Conservation (phyloP, 116 monocot genomes). For the Zostera marina region DNA sequence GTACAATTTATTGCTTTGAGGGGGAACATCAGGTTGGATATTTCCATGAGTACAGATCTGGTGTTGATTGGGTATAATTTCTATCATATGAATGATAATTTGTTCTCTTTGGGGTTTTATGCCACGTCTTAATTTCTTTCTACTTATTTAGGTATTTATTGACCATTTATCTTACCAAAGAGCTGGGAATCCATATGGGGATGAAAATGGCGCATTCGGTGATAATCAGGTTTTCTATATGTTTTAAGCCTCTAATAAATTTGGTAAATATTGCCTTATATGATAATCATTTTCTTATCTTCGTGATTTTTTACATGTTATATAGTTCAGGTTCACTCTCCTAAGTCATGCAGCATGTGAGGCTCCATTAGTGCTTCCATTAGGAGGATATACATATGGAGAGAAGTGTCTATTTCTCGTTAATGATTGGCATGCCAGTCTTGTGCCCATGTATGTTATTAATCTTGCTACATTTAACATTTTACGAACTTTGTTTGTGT, state of each 20-base stretch:
- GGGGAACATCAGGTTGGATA: slow-evolving; percentile 65
- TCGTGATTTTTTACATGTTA: slow-evolving; percentile 1
- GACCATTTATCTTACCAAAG: slow-evolving; percentile 78
- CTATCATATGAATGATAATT: neutral
- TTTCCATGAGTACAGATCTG: slow-evolving; percentile 71
- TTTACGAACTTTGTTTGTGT: too few relatives aligned
- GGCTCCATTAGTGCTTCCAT: slow-evolving; percentile 75
- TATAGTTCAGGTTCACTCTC: slow-evolving; percentile 80
- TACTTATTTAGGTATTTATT: slow-evolving; percentile 58
- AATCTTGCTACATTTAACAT: neutral
- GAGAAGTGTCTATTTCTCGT: slow-evolving; percentile 73
- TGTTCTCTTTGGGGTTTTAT: neutral
- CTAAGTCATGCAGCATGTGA: slow-evolving; percentile 81
- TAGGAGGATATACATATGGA: slow-evolving; percentile 78
- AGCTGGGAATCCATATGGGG: slow-evolving; percentile 77
- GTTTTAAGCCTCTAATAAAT: neutral
- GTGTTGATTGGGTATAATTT: slow-evolving; percentile 79
- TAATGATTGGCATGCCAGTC: slow-evolving; percentile 96
- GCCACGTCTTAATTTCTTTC: slow-evolving; percentile 1
- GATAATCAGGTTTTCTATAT: slow-evolving; percentile 66
- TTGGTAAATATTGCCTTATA: neutral
- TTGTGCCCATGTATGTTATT: slow-evolving; percentile 64
- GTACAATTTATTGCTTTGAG: slow-evolving; percentile 51
- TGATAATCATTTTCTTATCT: neutral
- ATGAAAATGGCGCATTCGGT: slow-evolving; percentile 52